These are phyloP conservation scores for Ogataea kodamae DNA, from an alignment of 805 yeast species.

Conservation along the genomic window DNA sequence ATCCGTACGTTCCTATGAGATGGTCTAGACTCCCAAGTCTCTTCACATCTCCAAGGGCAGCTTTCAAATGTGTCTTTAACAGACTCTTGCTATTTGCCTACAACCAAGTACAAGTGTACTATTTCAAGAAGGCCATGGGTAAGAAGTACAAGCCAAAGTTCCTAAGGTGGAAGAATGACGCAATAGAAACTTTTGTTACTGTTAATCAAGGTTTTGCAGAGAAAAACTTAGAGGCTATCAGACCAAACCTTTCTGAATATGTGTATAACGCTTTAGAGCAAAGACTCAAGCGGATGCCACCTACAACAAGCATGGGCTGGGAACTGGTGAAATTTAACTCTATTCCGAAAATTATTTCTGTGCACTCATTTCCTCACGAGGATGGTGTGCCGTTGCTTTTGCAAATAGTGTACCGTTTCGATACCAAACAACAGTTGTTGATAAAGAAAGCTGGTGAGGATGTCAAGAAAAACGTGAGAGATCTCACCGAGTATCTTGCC, in stretches of 20 bases:
- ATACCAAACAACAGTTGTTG: conserved; percentile 58
- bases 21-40: conserved; percentile 41
- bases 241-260: conserved; percentile 52
- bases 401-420: conserved; percentile 60
- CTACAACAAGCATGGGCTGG: conserved; percentile 64
- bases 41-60: conserved; percentile 37
- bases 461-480: conserved; percentile 44
- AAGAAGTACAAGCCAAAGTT: conserved; percentile 56
- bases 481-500: conserved; percentile 58
- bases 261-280: conserved; percentile 54
- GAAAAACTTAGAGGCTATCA: conserved; percentile 45
- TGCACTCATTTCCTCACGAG: conserved; percentile 50
- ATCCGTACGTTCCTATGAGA: conserved; percentile 50
- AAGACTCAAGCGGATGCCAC: conserved; percentile 55
- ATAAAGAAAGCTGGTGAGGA: conserved; percentile 42
- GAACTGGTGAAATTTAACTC: conserved; percentile 64
- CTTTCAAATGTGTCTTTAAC: conserved; percentile 49
- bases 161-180: conserved; percentile 78
- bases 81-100: conserved; percentile 64
- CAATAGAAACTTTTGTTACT: conserved; percentile 70
- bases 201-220: conserved; percentile 81
- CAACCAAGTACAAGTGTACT: conserved; percentile 54
- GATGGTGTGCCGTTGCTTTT: conserved; percentile 36
- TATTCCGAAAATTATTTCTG: conserved; percentile 68
- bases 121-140: conserved; percentile 36